These are phyloP conservation scores for Trametes pubescens DNA, from an alignment of 1,284 basidiomycete species.

Conservation along the genomic window DNA sequence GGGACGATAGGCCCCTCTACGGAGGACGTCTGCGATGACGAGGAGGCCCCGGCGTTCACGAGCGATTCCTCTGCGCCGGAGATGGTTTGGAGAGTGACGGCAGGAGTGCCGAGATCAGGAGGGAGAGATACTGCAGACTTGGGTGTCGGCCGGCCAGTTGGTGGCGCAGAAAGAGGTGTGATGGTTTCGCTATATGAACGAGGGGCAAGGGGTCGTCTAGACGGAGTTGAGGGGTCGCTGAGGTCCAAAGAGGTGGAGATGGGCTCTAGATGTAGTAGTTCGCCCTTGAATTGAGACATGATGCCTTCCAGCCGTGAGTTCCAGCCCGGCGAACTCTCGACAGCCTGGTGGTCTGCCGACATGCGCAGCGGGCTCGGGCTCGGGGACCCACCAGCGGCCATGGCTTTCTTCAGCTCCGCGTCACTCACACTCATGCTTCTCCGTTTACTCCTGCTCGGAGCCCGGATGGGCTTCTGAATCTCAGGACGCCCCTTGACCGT, in stretches of 20 bases:
- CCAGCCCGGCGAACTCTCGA: slow-evolving; percentile 47
- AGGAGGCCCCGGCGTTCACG: slow-evolving; percentile 31
- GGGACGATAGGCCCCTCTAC: slow-evolving; percentile 54
- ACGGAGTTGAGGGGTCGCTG: slow-evolving; percentile 66
- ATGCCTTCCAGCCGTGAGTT: slow-evolving; percentile 65
- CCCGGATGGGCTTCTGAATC: slow-evolving; percentile 35
- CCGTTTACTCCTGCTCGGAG: slow-evolving; percentile 57
- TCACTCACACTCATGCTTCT: slow-evolving; percentile 81
- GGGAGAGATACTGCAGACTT: slow-evolving; percentile 38
- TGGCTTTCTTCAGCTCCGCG: slow-evolving; percentile 62
- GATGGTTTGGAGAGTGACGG: slow-evolving; percentile 39
- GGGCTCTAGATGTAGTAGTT: slow-evolving; percentile 70
- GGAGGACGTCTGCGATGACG: slow-evolving; percentile 28
- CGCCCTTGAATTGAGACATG: slow-evolving; percentile 73
- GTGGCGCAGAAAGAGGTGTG: slow-evolving; percentile 25
- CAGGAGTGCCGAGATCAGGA: slow-evolving; percentile 33
- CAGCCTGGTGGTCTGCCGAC: slow-evolving; percentile 40
- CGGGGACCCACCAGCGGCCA: slow-evolving; percentile 44
- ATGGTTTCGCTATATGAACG: slow-evolving; percentile 41
- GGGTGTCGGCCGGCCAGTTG: slow-evolving; percentile 33
- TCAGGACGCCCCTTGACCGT: slow-evolving; percentile 37
- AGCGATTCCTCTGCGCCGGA: slow-evolving; percentile 35
- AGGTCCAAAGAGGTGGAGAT: slow-evolving; percentile 64
- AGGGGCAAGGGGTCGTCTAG: slow-evolving; percentile 48
- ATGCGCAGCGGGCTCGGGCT: slow-evolving; percentile 45